A percentile compares a stretch with the other conserved stretches of the same genome.
phyloP scores from a whole-genome alignment of 345 rosid species.

The Acer saccharum region DNA sequence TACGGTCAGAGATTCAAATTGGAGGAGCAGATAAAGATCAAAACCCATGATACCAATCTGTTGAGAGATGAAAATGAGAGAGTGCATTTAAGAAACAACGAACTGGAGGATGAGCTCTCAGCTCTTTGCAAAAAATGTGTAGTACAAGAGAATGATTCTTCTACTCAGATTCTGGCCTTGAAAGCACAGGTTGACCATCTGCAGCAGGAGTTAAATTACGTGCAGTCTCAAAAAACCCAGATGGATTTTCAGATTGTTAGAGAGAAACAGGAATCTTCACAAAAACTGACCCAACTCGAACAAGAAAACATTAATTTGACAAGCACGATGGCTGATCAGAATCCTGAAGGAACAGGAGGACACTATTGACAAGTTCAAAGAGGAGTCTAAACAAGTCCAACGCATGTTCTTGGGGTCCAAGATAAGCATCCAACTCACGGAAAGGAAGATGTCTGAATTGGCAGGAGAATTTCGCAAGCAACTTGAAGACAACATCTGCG shows the following conservation, averaged over 20 bases:
- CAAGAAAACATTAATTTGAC: conserved; percentile 26
- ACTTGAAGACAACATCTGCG: conserved; percentile 63
- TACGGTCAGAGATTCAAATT: conserved; percentile 30
- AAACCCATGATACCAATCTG: conserved; percentile 26
- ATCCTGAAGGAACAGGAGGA: conserved; percentile 37
- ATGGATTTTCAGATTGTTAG: conserved; percentile 28
- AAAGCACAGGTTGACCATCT: conserved; percentile 24
- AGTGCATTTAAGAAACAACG: conserved; percentile 36
- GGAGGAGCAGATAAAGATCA: conserved; percentile 40
- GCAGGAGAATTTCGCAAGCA: conserved; percentile 61
- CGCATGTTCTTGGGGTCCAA: conserved; percentile 42
- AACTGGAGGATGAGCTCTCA: conserved; percentile 34
- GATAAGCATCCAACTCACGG: conserved; percentile 35
- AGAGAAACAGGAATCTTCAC: conserved; percentile 27
- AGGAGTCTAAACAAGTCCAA: conserved; percentile 40
- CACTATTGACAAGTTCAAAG: conserved; percentile 31
- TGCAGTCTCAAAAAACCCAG: conserved; percentile 29
- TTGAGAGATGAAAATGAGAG: conserved; percentile 53
- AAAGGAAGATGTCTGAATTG: conserved; percentile 67
- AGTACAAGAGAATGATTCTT: conserved; percentile 16
- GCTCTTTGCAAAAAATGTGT: conserved; percentile 21
- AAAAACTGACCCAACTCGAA: conserved; percentile 24
- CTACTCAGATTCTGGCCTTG: conserved; percentile 28
- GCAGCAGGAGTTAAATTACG: conserved; percentile 41
- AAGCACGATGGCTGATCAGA: conserved; percentile 36